Conservation (phyloP, 106 monocot species). For the Platanthera zijinensis region DNA sequence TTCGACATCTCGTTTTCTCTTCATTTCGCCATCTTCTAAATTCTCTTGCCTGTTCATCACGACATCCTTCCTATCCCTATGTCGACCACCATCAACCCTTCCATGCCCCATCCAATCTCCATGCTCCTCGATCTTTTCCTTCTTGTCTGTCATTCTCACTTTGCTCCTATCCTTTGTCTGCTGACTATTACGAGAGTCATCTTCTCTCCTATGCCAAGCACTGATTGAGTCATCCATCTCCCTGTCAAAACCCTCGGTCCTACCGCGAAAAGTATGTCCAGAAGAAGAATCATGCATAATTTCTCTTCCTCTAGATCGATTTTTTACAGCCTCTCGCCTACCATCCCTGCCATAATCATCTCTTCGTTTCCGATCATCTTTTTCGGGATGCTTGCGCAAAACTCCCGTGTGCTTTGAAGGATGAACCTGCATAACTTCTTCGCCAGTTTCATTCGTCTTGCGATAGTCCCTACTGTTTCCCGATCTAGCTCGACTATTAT, state of each 20-base stretch:
- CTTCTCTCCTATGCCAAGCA: constrained; percentile 53
- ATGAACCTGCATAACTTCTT: constrained; percentile 40
- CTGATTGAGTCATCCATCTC: constrained; percentile 27
- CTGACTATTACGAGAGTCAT: constrained; percentile 35
- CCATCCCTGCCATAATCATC: constrained; percentile 45
- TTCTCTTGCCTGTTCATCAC: constrained; percentile 34
- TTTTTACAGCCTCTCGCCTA: constrained; percentile 32
- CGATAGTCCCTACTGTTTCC: constrained; percentile 40
- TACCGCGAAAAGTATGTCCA: constrained; percentile 28
- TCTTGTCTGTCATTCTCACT: constrained; percentile 34
- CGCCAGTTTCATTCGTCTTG: constrained; percentile 31
- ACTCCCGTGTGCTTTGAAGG: constrained; percentile 21
- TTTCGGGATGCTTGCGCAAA: constrained; percentile 28
- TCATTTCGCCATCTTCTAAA: constrained; percentile 35
- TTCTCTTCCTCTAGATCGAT: constrained; percentile 32
- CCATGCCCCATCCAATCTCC: constrained; percentile 46
- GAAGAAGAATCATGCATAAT: constrained; percentile 22
- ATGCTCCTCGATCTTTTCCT: constrained; percentile 42
- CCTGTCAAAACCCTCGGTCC: constrained; percentile 49
- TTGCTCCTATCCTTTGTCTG: constrained; percentile 47
- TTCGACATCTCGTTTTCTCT: constrained; percentile 68
- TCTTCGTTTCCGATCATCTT: constrained; percentile 29
- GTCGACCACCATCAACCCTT: constrained; percentile 32
- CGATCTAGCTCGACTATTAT: constrained; percentile 41
- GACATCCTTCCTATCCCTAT: constrained; percentile 44